Percentiles rank a stretch among this genome's conserved stretches.
phyloP scores from a whole-genome alignment of 768 basidiomycete genomes.

The Tubosaeta sp. region DNA sequence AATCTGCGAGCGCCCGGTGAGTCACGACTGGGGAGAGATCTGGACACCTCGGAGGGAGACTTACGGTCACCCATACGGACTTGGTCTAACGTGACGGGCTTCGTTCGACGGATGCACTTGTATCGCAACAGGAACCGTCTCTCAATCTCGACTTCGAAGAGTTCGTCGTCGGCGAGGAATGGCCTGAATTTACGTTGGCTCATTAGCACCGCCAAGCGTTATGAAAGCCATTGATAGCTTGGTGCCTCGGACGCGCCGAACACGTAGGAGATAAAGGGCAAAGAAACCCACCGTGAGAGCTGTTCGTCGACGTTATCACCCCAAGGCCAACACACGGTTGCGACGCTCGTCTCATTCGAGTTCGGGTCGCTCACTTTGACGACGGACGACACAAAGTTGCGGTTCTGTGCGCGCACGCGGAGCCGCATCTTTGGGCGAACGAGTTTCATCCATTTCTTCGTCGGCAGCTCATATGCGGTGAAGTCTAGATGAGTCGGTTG shows the following conservation, averaged over 20 bases:
- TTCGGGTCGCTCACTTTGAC: slow-evolving; percentile 6
- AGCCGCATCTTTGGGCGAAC: slow-evolving; percentile 22
- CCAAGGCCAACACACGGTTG: slow-evolving; percentile 15
- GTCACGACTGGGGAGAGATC: background rate
- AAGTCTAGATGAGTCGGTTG: slow-evolving; percentile 13
- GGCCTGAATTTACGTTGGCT: slow-evolving; percentile 6
- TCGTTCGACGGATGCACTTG: slow-evolving; percentile 26
- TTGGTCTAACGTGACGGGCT: slow-evolving; percentile 18
- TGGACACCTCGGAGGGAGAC: background rate
- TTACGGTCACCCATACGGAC: slow-evolving; percentile 19
- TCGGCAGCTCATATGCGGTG: slow-evolving; percentile 21
- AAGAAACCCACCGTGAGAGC: slow-evolving; percentile 14
- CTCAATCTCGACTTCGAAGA: slow-evolving; percentile 20
- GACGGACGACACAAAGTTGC: slow-evolving; percentile 14
- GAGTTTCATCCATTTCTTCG: slow-evolving; percentile 16
- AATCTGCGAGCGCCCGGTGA: slow-evolving; percentile 7
- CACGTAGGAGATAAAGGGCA: background rate
- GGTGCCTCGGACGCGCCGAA: background rate
- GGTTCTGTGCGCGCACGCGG: slow-evolving; percentile 11
- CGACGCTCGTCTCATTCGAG: background rate
- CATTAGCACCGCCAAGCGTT: slow-evolving; percentile 1
- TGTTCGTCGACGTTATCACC: background rate
- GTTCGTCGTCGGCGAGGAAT: slow-evolving; percentile 11
- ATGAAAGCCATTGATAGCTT: background rate
- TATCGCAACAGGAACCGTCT: slow-evolving; percentile 17